Evolutionary conservation across 2,329 filamentous ascomycete genomes (phyloP), one percentile per base, ranked within the genome.

Genomic region (Colletotrichum sp.): DNA sequence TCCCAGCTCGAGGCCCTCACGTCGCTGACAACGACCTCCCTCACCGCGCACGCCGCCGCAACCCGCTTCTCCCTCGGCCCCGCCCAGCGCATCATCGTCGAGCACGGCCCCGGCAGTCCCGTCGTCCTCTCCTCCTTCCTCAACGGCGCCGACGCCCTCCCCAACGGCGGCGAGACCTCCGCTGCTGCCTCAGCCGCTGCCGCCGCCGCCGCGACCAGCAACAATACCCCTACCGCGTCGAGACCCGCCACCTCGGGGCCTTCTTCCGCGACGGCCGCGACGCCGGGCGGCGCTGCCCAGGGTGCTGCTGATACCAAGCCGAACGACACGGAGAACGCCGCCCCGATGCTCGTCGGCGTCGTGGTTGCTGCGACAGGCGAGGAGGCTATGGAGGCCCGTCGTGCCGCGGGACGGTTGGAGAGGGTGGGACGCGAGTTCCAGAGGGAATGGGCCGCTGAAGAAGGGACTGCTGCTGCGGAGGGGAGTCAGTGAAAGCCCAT

Each of bases 11-110:
- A 88, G 67, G 86, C 89, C n/a, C 87, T 93, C 67, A 87, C 88
- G 8, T 82, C 85, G 6, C 87, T 93, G 57, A 87, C 91, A 36
- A 86, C 87, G 61, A 87, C 88, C 66, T 89, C 91, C 18, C 86
- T 92, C 28, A 86, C 85, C 75, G 88, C 89, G 15, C 88, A 90
- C 79, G 88, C 90, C 61, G 85, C 90, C 65, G 88, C 89, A 7
- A 83, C 84, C 38, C 88, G 90, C 66, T 85, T 92, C 8, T 87
- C 86, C 63, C 86, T 91, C 58, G 91, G 91, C 78, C 79, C 81
- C 8, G 89, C 90, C 4, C 86, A 90, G 79, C 89, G 91, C 81
- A 87, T 93, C 77, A 89, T 92, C 82, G 87, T 92, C 80, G 91
- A 92, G 80, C 90, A 90, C 80, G 84, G 83, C 4, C 83, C 85